A percentile compares a stretch with the other conserved stretches of the same genome.
phyloP scores from a whole-genome alignment of 148 eudicot species.

The Cornus controversa region DNA sequence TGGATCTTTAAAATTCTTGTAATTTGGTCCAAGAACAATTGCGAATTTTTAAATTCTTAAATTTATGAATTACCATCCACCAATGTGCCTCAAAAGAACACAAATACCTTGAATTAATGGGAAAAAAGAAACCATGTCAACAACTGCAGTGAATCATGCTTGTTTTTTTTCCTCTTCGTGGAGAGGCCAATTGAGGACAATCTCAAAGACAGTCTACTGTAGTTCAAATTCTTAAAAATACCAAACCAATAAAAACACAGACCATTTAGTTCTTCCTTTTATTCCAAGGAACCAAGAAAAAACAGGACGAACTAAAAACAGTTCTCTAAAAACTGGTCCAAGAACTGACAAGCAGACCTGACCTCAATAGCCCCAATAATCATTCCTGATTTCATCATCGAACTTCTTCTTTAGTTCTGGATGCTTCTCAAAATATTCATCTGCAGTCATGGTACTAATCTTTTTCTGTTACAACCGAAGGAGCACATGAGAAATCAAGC shows the following conservation, averaged over 20 bases:
- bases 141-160: background rate
- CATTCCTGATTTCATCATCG: constrained; percentile 94
- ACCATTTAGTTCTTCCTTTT: constrained; percentile 13
- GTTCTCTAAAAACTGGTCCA: constrained; percentile 10
- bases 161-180: too few relatives aligned
- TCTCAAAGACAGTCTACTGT: background rate
- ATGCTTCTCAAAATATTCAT: constrained; percentile 93
- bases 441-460: constrained; percentile 98
- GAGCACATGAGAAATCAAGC: background rate
- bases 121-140: background rate
- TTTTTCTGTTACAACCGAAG: constrained; percentile 45
- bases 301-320: constrained; percentile 7
- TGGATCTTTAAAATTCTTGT: too few relatives aligned
- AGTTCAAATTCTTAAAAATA: constrained; percentile 10
- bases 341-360: constrained; percentile 11
- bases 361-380: constrained; percentile 83
- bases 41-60: too few relatives aligned
- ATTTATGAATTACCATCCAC: too few relatives aligned
- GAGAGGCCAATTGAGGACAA: too few relatives aligned
- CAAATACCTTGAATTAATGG: background rate
- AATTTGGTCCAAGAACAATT: too few relatives aligned
- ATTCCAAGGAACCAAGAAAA: constrained; percentile 13
- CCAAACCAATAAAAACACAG: constrained; percentile 1
- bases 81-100: background rate
- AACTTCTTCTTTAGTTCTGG: constrained; percentile 97